Conservation (phyloP, 2,329 filamentous ascomycete species). For the Colletotrichum melonis region DNA sequence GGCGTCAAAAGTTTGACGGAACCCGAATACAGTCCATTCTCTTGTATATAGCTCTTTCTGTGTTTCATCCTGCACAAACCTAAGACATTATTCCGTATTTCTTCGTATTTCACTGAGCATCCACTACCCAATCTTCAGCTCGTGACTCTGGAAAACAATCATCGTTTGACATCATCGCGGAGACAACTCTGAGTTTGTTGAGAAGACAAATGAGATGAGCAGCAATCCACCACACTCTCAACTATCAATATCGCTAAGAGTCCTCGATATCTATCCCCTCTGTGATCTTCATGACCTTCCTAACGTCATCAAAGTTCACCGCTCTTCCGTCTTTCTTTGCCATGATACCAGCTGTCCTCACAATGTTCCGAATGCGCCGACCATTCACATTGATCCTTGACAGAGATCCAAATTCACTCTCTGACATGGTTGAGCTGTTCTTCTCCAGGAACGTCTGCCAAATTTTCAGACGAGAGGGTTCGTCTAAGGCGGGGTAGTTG, state of each 20-base stretch:
- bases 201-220: background rate
- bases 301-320: constrained; percentile 37
- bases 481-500: constrained; percentile 44
- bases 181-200: background rate
- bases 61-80: background rate
- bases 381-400: constrained; percentile 38
- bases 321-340: constrained; percentile 32
- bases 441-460: constrained; percentile 42
- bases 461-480: constrained; percentile 36
- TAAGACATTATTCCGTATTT: background rate
- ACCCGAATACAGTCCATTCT: background rate
- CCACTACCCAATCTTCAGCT: too few relatives aligned
- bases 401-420: constrained; percentile 32
- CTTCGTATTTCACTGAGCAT: too few relatives aligned
- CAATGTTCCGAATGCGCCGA: constrained; percentile 39
- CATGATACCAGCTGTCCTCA: constrained; percentile 41
- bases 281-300: constrained; percentile 40
- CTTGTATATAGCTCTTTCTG: background rate
- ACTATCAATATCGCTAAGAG: too few relatives aligned
- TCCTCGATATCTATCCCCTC: constrained; percentile 34
- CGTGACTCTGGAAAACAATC: too few relatives aligned
- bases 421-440: constrained; percentile 22
- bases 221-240: background rate
- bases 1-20: background rate
- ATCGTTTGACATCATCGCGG: too few relatives aligned